These are phyloP conservation scores for Exophiala phaeomuriformis DNA, from an alignment of 2,329 filamentous ascomycete species.

Conservation along the genomic window DNA sequence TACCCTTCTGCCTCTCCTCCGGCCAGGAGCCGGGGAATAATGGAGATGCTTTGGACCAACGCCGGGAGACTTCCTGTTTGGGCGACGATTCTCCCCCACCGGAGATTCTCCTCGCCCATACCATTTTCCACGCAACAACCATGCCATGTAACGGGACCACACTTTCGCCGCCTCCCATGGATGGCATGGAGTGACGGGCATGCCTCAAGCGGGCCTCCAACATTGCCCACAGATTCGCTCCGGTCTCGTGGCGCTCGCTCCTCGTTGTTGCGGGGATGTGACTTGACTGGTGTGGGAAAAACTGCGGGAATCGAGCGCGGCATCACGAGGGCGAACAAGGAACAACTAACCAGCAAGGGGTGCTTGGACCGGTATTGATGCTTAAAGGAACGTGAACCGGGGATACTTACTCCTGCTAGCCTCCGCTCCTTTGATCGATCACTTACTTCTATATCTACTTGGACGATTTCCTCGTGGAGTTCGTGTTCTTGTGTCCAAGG, in stretches of 20 bases:
- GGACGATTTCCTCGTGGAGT: no score
- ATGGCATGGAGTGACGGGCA: background rate
- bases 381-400: no score
- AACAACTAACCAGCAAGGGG: no score
- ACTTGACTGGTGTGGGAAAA: slow-evolving; percentile 15
- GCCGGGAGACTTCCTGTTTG: slow-evolving; percentile 10
- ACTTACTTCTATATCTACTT: no score
- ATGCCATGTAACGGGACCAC: background rate
- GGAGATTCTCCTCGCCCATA: slow-evolving; percentile 5
- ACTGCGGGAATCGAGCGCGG: slow-evolving; percentile 9
- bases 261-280: slow-evolving; percentile 2
- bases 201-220: background rate
- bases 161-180: background rate
- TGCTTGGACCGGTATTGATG: no score
- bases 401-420: no score
- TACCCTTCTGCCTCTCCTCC: no score
- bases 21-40: background rate
- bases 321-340: no score
- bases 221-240: background rate
- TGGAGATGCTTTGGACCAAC: background rate
- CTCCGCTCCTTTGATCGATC: no score
- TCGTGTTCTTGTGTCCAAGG: background rate
- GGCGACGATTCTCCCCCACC: slow-evolving; percentile 5
- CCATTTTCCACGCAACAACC: background rate
- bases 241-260: background rate